These are phyloP conservation scores for Tylopilus felleus DNA, from an alignment of 768 basidiomycete species.

Conservation along the genomic window DNA sequence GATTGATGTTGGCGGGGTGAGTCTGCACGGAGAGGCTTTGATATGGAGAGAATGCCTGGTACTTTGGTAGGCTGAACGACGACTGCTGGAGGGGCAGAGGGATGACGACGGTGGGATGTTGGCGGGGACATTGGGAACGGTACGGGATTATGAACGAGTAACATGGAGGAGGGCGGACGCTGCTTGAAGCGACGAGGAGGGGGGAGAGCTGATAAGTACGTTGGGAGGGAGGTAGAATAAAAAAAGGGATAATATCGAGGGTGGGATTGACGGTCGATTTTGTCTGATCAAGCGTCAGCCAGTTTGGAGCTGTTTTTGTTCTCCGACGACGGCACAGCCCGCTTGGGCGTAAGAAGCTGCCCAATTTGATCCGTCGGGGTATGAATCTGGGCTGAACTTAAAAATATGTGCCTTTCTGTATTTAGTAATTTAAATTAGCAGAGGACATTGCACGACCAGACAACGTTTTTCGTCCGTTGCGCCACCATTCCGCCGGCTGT, in stretches of 20 bases:
- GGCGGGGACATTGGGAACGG: conserved; percentile 29
- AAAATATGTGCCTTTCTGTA: conserved; percentile 4
- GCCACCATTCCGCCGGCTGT: conserved; percentile 6
- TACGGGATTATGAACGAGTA: conserved; percentile 41
- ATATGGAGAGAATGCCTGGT: conserved; percentile 69
- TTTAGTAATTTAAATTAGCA: neutral
- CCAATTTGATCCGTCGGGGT: conserved; percentile 24
- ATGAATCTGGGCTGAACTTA: conserved; percentile 30
- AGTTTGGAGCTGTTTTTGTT: conserved; percentile 32
- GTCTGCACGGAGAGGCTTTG: conserved; percentile 46
- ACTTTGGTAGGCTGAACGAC: conserved; percentile 70
- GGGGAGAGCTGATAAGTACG: neutral
- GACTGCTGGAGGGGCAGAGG: conserved; percentile 66
- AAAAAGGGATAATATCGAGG: conserved; percentile 26
- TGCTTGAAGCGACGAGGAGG: conserved; percentile 6
- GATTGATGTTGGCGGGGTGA: conserved; percentile 35
- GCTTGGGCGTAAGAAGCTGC: conserved; percentile 24
- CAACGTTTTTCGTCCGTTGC: conserved; percentile 18
- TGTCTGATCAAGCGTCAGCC: conserved; percentile 31
- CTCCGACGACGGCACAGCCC: conserved; percentile 33
- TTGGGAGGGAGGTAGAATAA: neutral
- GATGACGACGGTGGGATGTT: conserved; percentile 55
- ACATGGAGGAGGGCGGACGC: conserved; percentile 29
- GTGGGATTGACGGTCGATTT: conserved; percentile 27
- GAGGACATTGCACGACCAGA: neutral